A percentile compares a stretch with the other conserved stretches of the same genome.
Evolutionary conservation across 192 early-diverging fungal species (phyloP).

Genomic region (Rhizophagus clarus): DNA sequence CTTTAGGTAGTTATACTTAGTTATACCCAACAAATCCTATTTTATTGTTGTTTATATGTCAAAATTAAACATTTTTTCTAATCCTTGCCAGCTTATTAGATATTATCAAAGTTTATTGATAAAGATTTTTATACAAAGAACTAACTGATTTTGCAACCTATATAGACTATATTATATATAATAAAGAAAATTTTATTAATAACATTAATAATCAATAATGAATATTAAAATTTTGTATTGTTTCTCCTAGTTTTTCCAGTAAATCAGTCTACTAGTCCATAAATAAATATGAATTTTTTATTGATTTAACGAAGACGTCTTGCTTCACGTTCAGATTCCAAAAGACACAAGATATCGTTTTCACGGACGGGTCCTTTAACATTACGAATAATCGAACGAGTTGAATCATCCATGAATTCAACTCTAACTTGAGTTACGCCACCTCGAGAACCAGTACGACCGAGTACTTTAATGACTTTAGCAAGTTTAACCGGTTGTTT

Average conservation of each 20-base stretch:
- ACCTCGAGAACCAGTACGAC: constrained; percentile 99
- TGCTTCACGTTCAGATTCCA: constrained; percentile 99
- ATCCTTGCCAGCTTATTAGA: not conserved
- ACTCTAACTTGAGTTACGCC: constrained; percentile 99
- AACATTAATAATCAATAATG: too few species aligned
- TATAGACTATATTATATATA: too few species aligned
- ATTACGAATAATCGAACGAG: constrained; percentile 99
- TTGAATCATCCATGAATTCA: constrained; percentile 96
- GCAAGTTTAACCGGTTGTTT: constrained; percentile 80
- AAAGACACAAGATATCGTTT: constrained; percentile 93
- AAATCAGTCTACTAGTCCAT: too few species aligned
- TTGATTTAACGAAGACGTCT: constrained; percentile 90
- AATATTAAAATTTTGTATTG: too few species aligned
- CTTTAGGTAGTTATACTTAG: too few species aligned
- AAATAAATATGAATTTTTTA: not conserved
- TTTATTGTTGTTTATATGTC: not conserved
- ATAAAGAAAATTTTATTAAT: too few species aligned
- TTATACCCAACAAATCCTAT: too few species aligned
- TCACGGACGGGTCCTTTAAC: constrained; percentile 99
- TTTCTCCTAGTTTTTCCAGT: too few species aligned
- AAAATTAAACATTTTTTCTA: not conserved
- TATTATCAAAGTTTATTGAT: not conserved
- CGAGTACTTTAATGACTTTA: constrained; percentile 94
- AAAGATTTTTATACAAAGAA: not conserved
- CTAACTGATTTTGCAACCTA: too few species aligned